phyloP scores from a whole-genome alignment of 139 green algal genomes.

The Spirogloea muscicola region DNA sequence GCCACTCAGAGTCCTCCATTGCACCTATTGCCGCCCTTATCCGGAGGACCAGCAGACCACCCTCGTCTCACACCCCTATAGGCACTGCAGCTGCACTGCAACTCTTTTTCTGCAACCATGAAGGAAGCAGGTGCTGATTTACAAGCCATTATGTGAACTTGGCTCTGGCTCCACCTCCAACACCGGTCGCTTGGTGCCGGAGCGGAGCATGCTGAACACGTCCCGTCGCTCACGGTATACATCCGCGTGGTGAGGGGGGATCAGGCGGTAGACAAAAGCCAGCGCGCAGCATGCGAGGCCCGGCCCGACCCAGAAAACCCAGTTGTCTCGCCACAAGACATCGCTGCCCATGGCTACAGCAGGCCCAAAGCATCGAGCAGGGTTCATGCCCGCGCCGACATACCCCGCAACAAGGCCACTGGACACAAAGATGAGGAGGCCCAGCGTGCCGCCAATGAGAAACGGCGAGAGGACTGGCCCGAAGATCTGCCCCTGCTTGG shows the following conservation, averaged over 20 bases:
- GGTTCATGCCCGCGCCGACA: slow-evolving; percentile 12
- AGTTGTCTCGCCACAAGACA: slow-evolving; percentile 4
- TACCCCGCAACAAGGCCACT: background rate
- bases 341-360: background rate
- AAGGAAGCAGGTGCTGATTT: too few relatives aligned
- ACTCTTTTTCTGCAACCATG: too few relatives aligned
- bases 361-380: slow-evolving; percentile 10
- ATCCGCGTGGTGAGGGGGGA: background rate
- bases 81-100: too few relatives aligned
- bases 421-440: slow-evolving; percentile 6
- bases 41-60: too few relatives aligned
- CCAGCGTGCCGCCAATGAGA: background rate
- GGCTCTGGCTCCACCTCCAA: too few relatives aligned
- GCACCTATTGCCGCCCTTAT: too few relatives aligned
- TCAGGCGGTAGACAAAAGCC: background rate
- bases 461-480: background rate
- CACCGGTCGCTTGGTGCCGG: too few relatives aligned
- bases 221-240: too few relatives aligned
- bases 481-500: background rate
- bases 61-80: too few relatives aligned
- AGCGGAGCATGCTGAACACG: too few relatives aligned
- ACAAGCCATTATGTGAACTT: too few relatives aligned
- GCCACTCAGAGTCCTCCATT: too few relatives aligned
- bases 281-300: background rate
- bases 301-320: slow-evolving; percentile 14